A percentile compares a stretch with the other conserved stretches of the same genome.
Evolutionary conservation across 1,139 yeast genomes (phyloP).

Genomic region (Saccharomyces hybrid): DNA sequence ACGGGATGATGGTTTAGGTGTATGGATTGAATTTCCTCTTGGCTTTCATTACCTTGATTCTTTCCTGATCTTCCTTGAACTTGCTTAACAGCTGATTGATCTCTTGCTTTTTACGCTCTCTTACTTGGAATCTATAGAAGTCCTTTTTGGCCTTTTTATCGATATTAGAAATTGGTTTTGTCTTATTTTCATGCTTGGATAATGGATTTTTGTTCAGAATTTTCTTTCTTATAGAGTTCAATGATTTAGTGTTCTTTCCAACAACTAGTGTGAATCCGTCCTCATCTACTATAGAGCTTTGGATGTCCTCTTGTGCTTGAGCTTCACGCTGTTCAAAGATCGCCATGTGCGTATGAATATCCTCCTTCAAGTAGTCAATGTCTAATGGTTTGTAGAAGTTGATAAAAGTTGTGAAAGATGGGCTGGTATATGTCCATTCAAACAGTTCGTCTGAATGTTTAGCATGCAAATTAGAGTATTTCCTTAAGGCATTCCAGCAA

Average conservation of each 20-base stretch:
- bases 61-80: slow-evolving; percentile 86
- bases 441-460: slow-evolving; percentile 14
- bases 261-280: slow-evolving; percentile 93
- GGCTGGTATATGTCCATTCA: slow-evolving; percentile 30
- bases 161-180: slow-evolving; percentile 37
- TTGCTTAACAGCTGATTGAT: slow-evolving; percentile 79
- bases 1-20: slow-evolving; percentile 24
- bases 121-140: slow-evolving; percentile 91
- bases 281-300: slow-evolving; percentile 66
- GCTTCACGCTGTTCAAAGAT: slow-evolving; percentile 70
- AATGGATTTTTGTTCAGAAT: slow-evolving; percentile 30
- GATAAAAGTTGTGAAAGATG: slow-evolving; percentile 28
- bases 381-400: slow-evolving; percentile 32
- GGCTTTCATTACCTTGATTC: slow-evolving; percentile 69
- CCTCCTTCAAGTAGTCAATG: slow-evolving; percentile 28
- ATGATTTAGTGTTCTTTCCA: slow-evolving; percentile 73
- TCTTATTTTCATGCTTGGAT: slow-evolving; percentile 28
- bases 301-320: slow-evolving; percentile 52
- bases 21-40: slow-evolving; percentile 83
- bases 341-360: slow-evolving; percentile 37
- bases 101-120: slow-evolving; percentile 88
- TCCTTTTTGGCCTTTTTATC: slow-evolving; percentile 81
- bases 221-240: slow-evolving; percentile 32
- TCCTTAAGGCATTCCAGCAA: slow-evolving; percentile 55
- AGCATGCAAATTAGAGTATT: slow-evolving; percentile 32